Evolutionary conservation across 192 early-diverging fungal genomes (phyloP).

Genomic region (Tieghemiomyces parasiticus): DNA sequence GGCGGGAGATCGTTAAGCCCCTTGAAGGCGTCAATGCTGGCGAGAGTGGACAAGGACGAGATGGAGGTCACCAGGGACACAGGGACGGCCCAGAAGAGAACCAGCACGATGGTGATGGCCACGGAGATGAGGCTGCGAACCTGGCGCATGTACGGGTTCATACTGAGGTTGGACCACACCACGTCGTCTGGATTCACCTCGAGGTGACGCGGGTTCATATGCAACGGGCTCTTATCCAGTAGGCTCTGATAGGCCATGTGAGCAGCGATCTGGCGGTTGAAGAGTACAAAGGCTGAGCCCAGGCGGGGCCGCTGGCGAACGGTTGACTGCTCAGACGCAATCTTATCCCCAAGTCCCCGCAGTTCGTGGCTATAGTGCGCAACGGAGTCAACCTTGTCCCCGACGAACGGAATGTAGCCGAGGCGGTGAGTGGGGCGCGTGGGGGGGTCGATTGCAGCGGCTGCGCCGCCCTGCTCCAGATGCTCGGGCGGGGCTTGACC

Average conservation of each 20-base stretch:
- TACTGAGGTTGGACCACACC: constrained; percentile 65
- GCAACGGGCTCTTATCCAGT: constrained; percentile 38
- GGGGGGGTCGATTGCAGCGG: neutral
- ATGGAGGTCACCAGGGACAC: constrained; percentile 42
- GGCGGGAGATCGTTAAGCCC: constrained; percentile 8
- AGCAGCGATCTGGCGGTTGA: constrained; percentile 53
- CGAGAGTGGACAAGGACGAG: constrained; percentile 32
- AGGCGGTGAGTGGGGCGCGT: constrained; percentile 38
- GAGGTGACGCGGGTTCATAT: constrained; percentile 45
- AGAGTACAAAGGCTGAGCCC: constrained; percentile 70
- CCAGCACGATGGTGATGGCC: constrained; percentile 32
- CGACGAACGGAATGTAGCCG: constrained; percentile 27
- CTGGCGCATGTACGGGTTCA: constrained; percentile 31
- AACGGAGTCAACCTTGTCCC: constrained; percentile 51
- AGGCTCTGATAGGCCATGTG: constrained; percentile 63
- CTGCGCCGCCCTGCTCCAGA: neutral
- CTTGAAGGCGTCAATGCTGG: constrained; percentile 35
- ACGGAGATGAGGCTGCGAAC: constrained; percentile 38
- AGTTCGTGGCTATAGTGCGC: constrained; percentile 26
- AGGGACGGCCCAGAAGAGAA: constrained; percentile 57
- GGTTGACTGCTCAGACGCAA: constrained; percentile 21
- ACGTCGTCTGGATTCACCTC: constrained; percentile 58
- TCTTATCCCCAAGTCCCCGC: constrained; percentile 26
- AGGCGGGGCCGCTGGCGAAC: constrained; percentile 17
- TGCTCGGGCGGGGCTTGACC: neutral